Conservation (phyloP, 2,329 filamentous ascomycete species). For the Xylariaceae sp. region DNA sequence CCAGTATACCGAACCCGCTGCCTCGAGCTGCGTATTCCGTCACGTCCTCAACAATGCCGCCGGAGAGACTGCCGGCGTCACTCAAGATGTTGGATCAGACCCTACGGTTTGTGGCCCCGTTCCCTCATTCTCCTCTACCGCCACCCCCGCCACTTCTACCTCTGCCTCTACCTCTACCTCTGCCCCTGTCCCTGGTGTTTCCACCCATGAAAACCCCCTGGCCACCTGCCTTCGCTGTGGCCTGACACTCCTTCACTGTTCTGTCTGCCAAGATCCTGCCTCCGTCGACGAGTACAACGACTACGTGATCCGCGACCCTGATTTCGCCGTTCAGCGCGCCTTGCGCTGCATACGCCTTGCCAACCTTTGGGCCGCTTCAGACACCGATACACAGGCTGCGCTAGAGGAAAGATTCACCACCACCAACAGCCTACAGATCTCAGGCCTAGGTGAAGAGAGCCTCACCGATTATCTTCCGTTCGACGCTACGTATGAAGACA, state of each 20-base stretch:
- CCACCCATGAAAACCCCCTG: conserved; percentile 15
- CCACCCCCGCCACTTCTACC: conserved; percentile 5
- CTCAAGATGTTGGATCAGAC: conserved; percentile 93
- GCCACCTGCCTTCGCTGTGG: conserved; percentile 32
- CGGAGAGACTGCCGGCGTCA: conserved; percentile 94
- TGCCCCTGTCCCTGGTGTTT: conserved; percentile 4
- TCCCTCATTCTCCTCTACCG: conserved; percentile 27
- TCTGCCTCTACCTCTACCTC: conserved; percentile 8
- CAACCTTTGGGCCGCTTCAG: conserved; percentile 20
- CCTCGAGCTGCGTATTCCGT: conserved; percentile 89
- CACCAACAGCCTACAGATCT: conserved; percentile 8
- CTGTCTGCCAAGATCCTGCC: conserved; percentile 26
- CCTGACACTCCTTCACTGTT: conserved; percentile 29
- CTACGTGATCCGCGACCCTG: conserved; percentile 18
- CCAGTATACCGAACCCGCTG: conserved; percentile 82
- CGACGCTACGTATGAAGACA: conserved; percentile 14
- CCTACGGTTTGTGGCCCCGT: conserved; percentile 82
- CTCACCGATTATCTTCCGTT: conserved; percentile 21
- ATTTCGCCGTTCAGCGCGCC: conserved; percentile 19
- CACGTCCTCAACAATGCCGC: conserved; percentile 89
- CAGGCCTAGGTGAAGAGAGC: conserved; percentile 14
- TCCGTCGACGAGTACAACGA: conserved; percentile 28
- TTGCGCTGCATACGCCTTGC: conserved; percentile 18
- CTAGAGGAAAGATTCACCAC: conserved; percentile 21
- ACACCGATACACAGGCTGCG: conserved; percentile 16